phyloP scores from a whole-genome alignment of 2,329 filamentous ascomycete genomes.

The Intubia oerlemansii region DNA sequence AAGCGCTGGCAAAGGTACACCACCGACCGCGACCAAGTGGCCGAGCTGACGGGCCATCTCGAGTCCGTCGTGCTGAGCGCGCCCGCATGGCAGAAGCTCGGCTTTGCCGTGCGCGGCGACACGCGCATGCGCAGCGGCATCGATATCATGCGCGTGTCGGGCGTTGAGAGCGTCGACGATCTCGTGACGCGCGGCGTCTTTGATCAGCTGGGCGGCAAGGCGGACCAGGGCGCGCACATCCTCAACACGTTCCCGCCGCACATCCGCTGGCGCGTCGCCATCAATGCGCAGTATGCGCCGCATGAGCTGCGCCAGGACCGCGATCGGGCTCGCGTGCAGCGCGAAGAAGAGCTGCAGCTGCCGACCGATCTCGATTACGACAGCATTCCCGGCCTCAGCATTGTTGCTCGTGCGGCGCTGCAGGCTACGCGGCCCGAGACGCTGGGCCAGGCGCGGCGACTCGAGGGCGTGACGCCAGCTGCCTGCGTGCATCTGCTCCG shows the following conservation, averaged over 20 bases:
- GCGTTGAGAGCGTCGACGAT: slow-evolving; percentile 24
- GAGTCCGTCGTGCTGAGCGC: slow-evolving; percentile 1
- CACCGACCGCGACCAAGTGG: slow-evolving; percentile 44
- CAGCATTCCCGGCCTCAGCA: slow-evolving; percentile 49
- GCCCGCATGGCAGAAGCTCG: slow-evolving; percentile 12
- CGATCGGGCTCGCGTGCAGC: slow-evolving; percentile 43
- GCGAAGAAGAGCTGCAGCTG: slow-evolving; percentile 55
- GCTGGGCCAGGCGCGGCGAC: slow-evolving; percentile 66
- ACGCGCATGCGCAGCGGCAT: slow-evolving; percentile 44
- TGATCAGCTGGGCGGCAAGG: slow-evolving; percentile 5
- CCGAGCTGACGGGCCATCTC: slow-evolving; percentile 41
- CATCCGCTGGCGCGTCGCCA: slow-evolving; percentile 48
- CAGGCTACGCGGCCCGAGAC: slow-evolving; percentile 56
- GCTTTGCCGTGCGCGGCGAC: slow-evolving; percentile 13
- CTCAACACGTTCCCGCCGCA: slow-evolving; percentile 30
- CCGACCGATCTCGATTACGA: slow-evolving; percentile 61
- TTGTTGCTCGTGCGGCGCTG: slow-evolving; percentile 56
- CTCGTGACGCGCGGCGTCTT: slow-evolving; percentile 34
- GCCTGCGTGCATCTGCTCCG: slow-evolving; percentile 38
- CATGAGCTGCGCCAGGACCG: slow-evolving; percentile 57
- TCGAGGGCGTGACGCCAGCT: slow-evolving; percentile 56
- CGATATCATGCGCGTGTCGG: slow-evolving; percentile 52
- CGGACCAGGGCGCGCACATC: background rate
- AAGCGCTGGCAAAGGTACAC: slow-evolving; percentile 52
- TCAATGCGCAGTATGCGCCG: slow-evolving; percentile 72